Conservation (phyloP, 2,329 filamentous ascomycete genomes). For the Exophiala alcalophila region DNA sequence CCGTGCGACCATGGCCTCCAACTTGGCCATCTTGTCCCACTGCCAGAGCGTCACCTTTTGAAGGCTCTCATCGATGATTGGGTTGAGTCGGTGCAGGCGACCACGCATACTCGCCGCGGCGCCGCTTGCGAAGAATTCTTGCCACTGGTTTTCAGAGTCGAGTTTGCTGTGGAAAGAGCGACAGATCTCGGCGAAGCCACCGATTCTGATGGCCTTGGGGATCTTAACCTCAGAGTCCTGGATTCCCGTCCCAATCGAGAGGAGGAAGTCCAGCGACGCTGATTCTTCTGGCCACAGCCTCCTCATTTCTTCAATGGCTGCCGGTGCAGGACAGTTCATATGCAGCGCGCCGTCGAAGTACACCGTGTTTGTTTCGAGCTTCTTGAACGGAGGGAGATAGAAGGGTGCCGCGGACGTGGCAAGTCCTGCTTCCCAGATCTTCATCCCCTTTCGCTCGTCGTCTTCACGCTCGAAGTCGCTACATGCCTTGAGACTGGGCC, state of each 20-base stretch:
- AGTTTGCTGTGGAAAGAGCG: slow-evolving; percentile 5
- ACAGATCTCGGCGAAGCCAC: slow-evolving; percentile 10
- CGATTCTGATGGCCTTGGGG: slow-evolving; percentile 7
- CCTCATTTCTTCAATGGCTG: slow-evolving; percentile 6
- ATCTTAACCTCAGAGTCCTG: slow-evolving; percentile 13
- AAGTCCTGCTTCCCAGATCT: slow-evolving; percentile 8
- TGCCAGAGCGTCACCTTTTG: slow-evolving; percentile 9
- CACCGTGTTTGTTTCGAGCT: slow-evolving; percentile 1
- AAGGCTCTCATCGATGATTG: slow-evolving; percentile 5
- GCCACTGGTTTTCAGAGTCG: slow-evolving; percentile 8
- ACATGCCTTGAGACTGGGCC: neutral
- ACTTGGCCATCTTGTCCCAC: slow-evolving; percentile 7
- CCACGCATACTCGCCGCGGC: slow-evolving; percentile 4
- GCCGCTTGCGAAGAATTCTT: slow-evolving; percentile 2
- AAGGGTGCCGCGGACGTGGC: slow-evolving; percentile 5
- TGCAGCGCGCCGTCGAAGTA: slow-evolving; percentile 9
- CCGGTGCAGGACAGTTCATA: slow-evolving; percentile 8
- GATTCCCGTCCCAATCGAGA: slow-evolving; percentile 8
- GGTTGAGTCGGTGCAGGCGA: slow-evolving; percentile 10
- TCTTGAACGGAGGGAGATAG: slow-evolving; percentile 9
- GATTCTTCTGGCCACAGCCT: slow-evolving; percentile 9
- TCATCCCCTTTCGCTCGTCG: slow-evolving; percentile 7
- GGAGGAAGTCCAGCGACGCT: slow-evolving; percentile 3
- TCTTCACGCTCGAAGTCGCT: slow-evolving; percentile 10
- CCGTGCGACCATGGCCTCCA: slow-evolving; percentile 7